These are phyloP conservation scores for Hypoxylon sp. DNA, from an alignment of 2,329 filamentous ascomycete genomes.

Conservation along the genomic window DNA sequence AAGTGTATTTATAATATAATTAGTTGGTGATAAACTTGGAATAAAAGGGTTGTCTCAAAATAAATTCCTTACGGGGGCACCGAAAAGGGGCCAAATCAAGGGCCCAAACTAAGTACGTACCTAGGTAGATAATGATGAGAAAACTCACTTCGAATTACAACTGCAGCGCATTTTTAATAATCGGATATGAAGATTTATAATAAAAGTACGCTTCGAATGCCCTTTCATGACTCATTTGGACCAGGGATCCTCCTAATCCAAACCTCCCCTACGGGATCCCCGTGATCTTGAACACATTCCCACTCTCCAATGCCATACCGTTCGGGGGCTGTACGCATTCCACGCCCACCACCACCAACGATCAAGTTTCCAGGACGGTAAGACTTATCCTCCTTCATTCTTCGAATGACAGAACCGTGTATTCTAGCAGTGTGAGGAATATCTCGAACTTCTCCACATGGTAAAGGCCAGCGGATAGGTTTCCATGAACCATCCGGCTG, in stretches of 20 bases:
- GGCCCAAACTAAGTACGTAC: background rate
- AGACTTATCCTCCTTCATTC: slow-evolving; percentile 73
- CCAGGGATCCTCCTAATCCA: slow-evolving; percentile 64
- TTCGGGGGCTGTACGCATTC: slow-evolving; percentile 72
- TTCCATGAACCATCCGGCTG: slow-evolving; percentile 81
- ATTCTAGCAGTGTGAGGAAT: slow-evolving; percentile 79
- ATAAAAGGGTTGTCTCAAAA: too few species aligned
- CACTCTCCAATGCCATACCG: slow-evolving; percentile 79
- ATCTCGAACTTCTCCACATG: slow-evolving; percentile 82
- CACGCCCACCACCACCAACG: slow-evolving; percentile 82
- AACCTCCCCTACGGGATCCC: slow-evolving; percentile 78
- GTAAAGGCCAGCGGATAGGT: slow-evolving; percentile 84
- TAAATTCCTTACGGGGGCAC: too few species aligned
- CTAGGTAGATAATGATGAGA: background rate
- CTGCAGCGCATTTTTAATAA: background rate
- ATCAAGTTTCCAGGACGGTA: slow-evolving; percentile 87
- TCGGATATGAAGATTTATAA: background rate
- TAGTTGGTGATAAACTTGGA: too few species aligned
- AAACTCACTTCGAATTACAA: background rate
- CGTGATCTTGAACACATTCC: slow-evolving; percentile 74
- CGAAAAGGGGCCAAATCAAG: background rate
- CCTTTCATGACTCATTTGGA: background rate
- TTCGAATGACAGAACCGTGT: slow-evolving; percentile 80
- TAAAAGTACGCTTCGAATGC: background rate
- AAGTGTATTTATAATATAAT: too few species aligned